phyloP scores from a whole-genome alignment of 805 yeast genomes.

The Spathaspora boniae region DNA sequence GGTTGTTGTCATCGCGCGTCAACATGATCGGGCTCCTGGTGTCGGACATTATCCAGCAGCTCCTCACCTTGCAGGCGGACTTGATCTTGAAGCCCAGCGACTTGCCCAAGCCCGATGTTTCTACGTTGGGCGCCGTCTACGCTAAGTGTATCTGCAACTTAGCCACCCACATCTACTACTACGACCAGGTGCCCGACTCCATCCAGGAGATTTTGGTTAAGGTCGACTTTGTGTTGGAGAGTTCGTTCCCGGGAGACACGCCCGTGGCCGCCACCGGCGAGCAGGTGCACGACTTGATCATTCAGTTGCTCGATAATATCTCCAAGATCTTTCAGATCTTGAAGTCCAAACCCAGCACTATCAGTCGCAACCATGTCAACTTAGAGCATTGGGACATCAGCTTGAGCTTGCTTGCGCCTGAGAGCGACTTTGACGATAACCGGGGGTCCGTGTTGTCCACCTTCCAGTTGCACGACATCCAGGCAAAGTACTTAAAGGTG shows the following conservation, averaged over 20 bases:
- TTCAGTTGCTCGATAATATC: constrained; percentile 30
- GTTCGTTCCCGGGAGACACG: constrained; percentile 11
- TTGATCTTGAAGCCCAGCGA: constrained; percentile 24
- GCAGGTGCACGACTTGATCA: constrained; percentile 17
- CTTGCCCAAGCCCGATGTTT: constrained; percentile 19
- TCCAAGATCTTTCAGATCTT: constrained; percentile 27
- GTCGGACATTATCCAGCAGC: constrained; percentile 65
- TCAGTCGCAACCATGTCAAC: constrained; percentile 42
- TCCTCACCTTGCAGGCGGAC: constrained; percentile 48
- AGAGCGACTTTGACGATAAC: constrained; percentile 13
- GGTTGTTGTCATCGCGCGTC: constrained; percentile 69
- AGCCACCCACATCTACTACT: constrained; percentile 76
- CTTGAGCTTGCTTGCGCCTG: constrained; percentile 27
- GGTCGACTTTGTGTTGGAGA: constrained; percentile 30
- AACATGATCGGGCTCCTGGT: constrained; percentile 87
- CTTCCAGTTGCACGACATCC: constrained; percentile 29
- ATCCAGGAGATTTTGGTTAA: constrained; percentile 60
- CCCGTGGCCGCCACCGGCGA: constrained; percentile 5
- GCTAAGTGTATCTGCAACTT: constrained; percentile 63
- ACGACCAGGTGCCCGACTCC: constrained; percentile 83
- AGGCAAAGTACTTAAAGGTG: constrained; percentile 36
- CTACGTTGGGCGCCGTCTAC: constrained; percentile 40
- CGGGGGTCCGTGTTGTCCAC: constrained; percentile 15
- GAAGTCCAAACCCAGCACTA: constrained; percentile 29
- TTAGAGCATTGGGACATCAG: constrained; percentile 43